Evolutionary conservation across 2,329 filamentous ascomycete species (phyloP), one percentile per base, ranked within the genome.

Genomic region (Helminthosporium solani): DNA sequence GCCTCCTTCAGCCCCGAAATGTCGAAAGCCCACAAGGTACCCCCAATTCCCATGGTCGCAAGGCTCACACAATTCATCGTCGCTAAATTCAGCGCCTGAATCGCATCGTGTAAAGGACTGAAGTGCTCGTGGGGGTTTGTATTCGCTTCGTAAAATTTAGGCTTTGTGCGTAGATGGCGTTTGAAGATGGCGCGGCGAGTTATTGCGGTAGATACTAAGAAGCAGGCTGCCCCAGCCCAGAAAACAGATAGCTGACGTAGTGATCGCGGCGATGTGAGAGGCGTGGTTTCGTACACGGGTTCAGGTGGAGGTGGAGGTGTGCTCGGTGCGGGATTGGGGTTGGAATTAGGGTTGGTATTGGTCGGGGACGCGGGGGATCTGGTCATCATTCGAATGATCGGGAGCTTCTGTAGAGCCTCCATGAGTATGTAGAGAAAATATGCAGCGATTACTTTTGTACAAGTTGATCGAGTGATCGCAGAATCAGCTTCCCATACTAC

Each of bases 1-100:
- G 63, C 83, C 83, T 78, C 75, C 44, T 70, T 68, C 30, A 75
- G 30, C 25, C 72, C 72, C 21, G 70, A 71, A 28, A 97, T 81
- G 66, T 96, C 87, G 49, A 94, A 82, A 1, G 82, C 84, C 78
- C 86, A 95, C 51, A 88, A 76, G 9, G 85, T 69, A 0, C 86
- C 90, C 3, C 92, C 94, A 0, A 82, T 78, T 7, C 80, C 72
- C 78, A 95, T 83, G 67, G 96, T 83, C 1, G 79, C 85, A 40
- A 94, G 81, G 58, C 85, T 87, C 25, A 84, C 63, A 11, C 94
- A 88, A 60, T 96, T 96, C 57, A 96, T 78, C 0, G 91, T 96
- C 0, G 92, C 94, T 28, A 96, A 75, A 39, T 85, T 87, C 18
- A 99, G 75, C 0, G 92, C 92, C 70, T 95, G 87, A 27, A 87